These are phyloP conservation scores for Cordyceps tenuipes DNA, from an alignment of 2,329 filamentous ascomycete genomes.

Conservation along the genomic window DNA sequence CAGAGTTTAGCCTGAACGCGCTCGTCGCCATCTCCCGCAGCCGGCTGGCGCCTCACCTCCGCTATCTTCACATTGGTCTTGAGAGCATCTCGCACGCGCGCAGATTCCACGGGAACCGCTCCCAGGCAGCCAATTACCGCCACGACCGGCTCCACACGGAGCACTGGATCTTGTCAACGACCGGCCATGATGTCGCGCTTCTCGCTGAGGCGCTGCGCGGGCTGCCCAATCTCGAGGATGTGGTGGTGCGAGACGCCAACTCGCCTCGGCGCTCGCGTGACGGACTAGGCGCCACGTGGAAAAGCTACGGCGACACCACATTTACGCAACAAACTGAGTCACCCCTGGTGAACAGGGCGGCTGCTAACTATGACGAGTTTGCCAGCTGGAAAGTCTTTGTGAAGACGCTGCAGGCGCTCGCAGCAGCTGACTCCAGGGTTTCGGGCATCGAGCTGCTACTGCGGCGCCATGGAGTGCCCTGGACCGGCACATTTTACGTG, in stretches of 20 bases:
- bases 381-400: slow-evolving; percentile 23
- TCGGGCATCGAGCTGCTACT: slow-evolving; percentile 36
- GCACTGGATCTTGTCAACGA: slow-evolving; percentile 24
- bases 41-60: slow-evolving; percentile 31
- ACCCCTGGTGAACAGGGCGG: background rate
- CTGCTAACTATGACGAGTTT: background rate
- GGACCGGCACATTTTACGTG: slow-evolving; percentile 36
- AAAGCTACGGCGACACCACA: slow-evolving; percentile 44
- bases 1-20: slow-evolving; percentile 45
- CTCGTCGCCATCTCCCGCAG: slow-evolving; percentile 45
- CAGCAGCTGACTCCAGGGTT: slow-evolving; percentile 28
- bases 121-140: background rate
- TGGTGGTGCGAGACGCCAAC: slow-evolving; percentile 54
- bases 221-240: slow-evolving; percentile 43
- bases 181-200: slow-evolving; percentile 43
- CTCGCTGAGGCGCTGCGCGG: slow-evolving; percentile 47
- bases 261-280: slow-evolving; percentile 43
- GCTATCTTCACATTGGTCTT: slow-evolving; percentile 23
- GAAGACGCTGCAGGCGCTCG: slow-evolving; percentile 34
- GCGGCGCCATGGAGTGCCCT: slow-evolving; percentile 18
- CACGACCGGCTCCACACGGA: slow-evolving; percentile 3
- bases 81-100: slow-evolving; percentile 5
- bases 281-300: slow-evolving; percentile 34
- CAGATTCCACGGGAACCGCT: slow-evolving; percentile 3
- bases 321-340: background rate